phyloP scores from a whole-genome alignment of 371 early-diverging fungal species.

The Mucor racemosus region DNA sequence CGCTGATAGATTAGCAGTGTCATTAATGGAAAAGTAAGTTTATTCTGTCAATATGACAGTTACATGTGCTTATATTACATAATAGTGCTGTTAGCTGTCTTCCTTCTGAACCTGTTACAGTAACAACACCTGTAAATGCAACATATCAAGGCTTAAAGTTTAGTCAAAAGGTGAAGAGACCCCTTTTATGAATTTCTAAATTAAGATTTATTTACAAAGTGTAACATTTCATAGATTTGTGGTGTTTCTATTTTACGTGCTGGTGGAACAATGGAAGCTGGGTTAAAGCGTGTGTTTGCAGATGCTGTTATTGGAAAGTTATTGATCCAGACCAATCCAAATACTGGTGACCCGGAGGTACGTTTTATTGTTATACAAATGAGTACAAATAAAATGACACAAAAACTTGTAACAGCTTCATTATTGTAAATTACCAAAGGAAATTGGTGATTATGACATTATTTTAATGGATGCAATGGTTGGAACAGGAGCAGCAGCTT shows the following conservation, averaged over 20 bases:
- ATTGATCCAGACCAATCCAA: slow-evolving; percentile 83
- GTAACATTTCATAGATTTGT: slow-evolving; percentile 51
- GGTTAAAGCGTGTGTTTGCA: slow-evolving; percentile 78
- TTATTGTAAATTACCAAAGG: slow-evolving; percentile 74
- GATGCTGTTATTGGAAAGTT: slow-evolving; percentile 87
- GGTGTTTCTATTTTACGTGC: slow-evolving; percentile 89
- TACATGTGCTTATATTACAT: not conserved
- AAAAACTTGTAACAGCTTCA: slow-evolving; percentile 57
- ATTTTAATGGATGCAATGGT: slow-evolving; percentile 82
- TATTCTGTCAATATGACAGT: not conserved
- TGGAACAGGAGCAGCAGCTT: slow-evolving; percentile 87
- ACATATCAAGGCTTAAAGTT: slow-evolving; percentile 61
- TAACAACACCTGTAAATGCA: slow-evolving; percentile 69
- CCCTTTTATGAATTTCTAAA: no score
- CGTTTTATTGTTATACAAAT: not conserved
- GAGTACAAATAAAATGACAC: not conserved
- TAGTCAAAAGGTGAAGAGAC: slow-evolving; percentile 39
- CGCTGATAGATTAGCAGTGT: slow-evolving; percentile 82
- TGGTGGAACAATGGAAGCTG: slow-evolving; percentile 89
- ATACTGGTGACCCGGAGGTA: slow-evolving; percentile 81
- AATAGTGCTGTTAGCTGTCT: slow-evolving; percentile 68
- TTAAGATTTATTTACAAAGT: slow-evolving; percentile 1
- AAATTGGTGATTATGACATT: slow-evolving; percentile 64
- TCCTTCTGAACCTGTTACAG: slow-evolving; percentile 50
- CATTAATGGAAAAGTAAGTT: slow-evolving; percentile 80